Evolutionary conservation across 352 stramenopile species (phyloP).

Genomic region (Pythium dissimile): DNA sequence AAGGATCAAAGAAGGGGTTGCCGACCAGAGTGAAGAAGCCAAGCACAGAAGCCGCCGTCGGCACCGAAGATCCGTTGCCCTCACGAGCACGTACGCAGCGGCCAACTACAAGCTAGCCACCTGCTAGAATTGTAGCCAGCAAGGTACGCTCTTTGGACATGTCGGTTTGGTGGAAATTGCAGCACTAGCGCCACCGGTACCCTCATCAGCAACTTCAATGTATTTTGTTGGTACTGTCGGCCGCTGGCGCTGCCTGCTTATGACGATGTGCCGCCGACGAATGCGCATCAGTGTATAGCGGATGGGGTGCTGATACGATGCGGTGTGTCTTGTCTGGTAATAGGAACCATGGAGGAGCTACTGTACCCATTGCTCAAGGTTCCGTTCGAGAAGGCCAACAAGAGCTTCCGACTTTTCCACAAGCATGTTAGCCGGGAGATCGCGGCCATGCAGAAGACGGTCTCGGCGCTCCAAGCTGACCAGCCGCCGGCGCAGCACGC

Average conservation of each 20-base stretch:
- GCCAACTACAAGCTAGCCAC: neutral
- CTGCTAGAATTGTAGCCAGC: neutral
- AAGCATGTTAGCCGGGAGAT: constrained; percentile 77
- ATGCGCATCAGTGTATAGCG: neutral
- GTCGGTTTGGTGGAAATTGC: neutral
- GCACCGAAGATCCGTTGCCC: neutral
- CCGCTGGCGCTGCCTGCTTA: neutral
- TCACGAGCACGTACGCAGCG: neutral
- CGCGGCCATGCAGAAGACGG: constrained; percentile 34
- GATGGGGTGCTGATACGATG: neutral
- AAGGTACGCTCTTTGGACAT: constrained; percentile 8
- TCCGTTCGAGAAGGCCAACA: constrained; percentile 73
- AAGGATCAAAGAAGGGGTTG: constrained; percentile 27
- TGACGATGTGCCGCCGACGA: neutral
- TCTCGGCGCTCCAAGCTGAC: constrained; percentile 45
- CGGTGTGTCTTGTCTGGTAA: neutral
- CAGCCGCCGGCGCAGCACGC: constrained; percentile 61
- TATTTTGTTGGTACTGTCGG: neutral
- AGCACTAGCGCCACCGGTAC: neutral
- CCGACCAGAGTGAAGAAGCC: constrained; percentile 12
- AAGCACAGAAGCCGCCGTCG: constrained; percentile 13
- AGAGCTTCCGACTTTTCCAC: constrained; percentile 74
- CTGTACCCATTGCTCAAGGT: constrained; percentile 67
- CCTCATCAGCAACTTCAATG: constrained; percentile 19
- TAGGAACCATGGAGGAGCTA: constrained; percentile 36